phyloP scores from a whole-genome alignment of 768 basidiomycete species.

The Phanerochaete carnosa region DNA sequence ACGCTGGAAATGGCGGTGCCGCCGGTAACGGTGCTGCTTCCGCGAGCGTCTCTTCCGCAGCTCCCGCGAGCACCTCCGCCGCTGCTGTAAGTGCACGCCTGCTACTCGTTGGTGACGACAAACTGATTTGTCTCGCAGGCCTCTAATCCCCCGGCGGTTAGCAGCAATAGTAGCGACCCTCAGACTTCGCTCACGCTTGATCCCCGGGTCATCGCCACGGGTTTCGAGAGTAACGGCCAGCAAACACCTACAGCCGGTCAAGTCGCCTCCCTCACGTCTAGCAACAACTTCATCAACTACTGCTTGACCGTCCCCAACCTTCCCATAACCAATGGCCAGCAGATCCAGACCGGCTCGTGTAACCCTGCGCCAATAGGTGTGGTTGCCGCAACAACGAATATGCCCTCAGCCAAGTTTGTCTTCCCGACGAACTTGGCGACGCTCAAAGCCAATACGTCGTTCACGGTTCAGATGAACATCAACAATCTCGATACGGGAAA shows the following conservation, averaged over 20 bases:
- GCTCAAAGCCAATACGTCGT: slow-evolving; percentile 44
- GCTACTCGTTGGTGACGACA: neutral
- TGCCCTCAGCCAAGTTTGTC: slow-evolving; percentile 56
- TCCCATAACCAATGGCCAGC: slow-evolving; percentile 44
- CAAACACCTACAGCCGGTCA: slow-evolving; percentile 40
- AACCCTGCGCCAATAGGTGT: slow-evolving; percentile 63
- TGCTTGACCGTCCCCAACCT: slow-evolving; percentile 33
- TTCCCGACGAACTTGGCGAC: slow-evolving; percentile 44
- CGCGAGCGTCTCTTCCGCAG: neutral
- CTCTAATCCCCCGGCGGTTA: slow-evolving; percentile 14
- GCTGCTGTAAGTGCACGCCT: neutral
- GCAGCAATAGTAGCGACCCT: slow-evolving; percentile 12
- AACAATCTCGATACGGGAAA: slow-evolving; percentile 46
- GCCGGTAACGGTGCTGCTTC: slow-evolving; percentile 14
- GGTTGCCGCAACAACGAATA: slow-evolving; percentile 47
- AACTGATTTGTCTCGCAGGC: neutral
- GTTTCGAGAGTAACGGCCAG: slow-evolving; percentile 30
- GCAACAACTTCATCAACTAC: slow-evolving; percentile 69
- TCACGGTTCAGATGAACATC: slow-evolving; percentile 53
- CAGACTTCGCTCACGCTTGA: slow-evolving; percentile 33
- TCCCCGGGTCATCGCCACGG: slow-evolving; percentile 39
- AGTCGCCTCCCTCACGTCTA: slow-evolving; percentile 47
- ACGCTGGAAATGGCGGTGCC: slow-evolving; percentile 10
- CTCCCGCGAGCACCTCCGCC: neutral
- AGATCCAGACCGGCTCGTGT: slow-evolving; percentile 46